Evolutionary conservation across 805 yeast genomes (phyloP).

Genomic region (Saturnispora hagleri): DNA sequence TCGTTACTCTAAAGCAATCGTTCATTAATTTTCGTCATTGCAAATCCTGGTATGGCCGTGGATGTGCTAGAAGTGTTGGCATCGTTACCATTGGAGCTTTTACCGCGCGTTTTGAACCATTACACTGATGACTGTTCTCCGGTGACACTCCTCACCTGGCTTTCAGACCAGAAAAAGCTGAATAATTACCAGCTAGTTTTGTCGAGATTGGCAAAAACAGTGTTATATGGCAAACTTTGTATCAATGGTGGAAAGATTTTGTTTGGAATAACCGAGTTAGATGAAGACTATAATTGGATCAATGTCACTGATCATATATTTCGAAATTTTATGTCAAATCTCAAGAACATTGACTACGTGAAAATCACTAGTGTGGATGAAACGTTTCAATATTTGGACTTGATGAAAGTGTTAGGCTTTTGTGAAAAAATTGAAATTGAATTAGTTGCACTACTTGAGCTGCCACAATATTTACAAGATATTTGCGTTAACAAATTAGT

Average conservation of each 20-base stretch:
- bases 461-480: neutral
- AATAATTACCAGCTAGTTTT: neutral
- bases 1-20: neutral
- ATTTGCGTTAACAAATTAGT: neutral
- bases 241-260: neutral
- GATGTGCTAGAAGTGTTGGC: neutral
- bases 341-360: neutral
- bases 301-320: neutral
- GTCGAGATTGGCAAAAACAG: neutral
- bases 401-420: neutral
- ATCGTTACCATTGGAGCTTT: neutral
- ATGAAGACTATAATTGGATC: neutral
- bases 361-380: neutral
- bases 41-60: neutral
- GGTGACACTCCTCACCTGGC: slow-evolving; percentile 1
- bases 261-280: neutral
- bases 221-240: neutral
- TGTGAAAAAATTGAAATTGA: neutral
- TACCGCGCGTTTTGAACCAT: neutral
- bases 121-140: neutral
- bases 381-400: neutral
- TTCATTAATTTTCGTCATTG: neutral
- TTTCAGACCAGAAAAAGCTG: neutral
- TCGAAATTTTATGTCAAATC: neutral
- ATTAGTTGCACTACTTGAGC: neutral